phyloP scores from a whole-genome alignment of 1,284 basidiomycete species.

The Pterula multifida region DNA sequence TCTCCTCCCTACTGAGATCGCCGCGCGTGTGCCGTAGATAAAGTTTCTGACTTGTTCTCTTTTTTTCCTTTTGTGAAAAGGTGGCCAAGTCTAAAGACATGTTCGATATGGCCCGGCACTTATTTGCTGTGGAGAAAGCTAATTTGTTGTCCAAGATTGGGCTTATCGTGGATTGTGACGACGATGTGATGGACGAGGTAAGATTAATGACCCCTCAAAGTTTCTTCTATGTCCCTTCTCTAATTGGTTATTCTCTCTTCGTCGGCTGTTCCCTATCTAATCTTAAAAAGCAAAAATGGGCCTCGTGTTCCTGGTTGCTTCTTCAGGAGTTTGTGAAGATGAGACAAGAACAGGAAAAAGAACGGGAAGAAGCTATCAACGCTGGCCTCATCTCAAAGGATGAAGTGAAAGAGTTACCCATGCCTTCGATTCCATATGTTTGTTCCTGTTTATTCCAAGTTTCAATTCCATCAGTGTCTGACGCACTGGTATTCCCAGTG shows the following conservation, averaged over 20 bases:
- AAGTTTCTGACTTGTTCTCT: background rate
- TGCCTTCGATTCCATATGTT: slow-evolving; percentile 56
- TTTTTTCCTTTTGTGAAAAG: too few relatives aligned
- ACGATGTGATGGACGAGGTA: slow-evolving; percentile 80
- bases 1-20: background rate
- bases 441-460: slow-evolving; percentile 12
- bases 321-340: slow-evolving; percentile 57
- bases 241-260: background rate
- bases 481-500: slow-evolving; percentile 25
- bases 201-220: slow-evolving; percentile 5
- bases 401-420: slow-evolving; percentile 28
- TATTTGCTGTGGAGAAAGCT: slow-evolving; percentile 62
- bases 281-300: slow-evolving; percentile 74
- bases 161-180: slow-evolving; percentile 62
- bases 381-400: slow-evolving; percentile 23
- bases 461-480: too few relatives aligned
- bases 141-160: slow-evolving; percentile 69
- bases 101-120: slow-evolving; percentile 45
- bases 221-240: slow-evolving; percentile 2
- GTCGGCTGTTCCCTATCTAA: background rate
- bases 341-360: slow-evolving; percentile 36
- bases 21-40: background rate
- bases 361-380: slow-evolving; percentile 25
- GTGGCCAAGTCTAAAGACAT: slow-evolving; percentile 45
- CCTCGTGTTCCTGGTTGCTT: slow-evolving; percentile 67